These are phyloP conservation scores for Diaporthe sp. DNA, from an alignment of 2,329 filamentous ascomycete genomes.

Conservation along the genomic window DNA sequence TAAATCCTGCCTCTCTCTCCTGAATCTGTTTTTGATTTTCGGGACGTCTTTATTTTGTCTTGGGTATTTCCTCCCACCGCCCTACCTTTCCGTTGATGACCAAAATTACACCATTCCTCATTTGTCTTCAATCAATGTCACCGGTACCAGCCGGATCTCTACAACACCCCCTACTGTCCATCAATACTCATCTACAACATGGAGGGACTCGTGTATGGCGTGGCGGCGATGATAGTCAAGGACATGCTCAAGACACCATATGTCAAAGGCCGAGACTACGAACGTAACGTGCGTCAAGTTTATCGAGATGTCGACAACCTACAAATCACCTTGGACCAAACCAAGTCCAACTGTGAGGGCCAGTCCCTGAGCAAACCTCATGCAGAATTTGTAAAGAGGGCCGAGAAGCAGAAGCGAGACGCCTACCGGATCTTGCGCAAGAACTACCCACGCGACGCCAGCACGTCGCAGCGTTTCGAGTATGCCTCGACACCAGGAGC, in stretches of 20 bases:
- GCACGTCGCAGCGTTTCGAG: neutral
- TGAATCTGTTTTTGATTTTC: neutral
- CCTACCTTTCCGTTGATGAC: neutral
- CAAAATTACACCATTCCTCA: neutral
- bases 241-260: conserved; percentile 32
- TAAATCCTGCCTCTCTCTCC: conserved; percentile 13
- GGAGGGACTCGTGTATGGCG: conserved; percentile 30
- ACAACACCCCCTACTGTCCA: neutral
- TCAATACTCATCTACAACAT: neutral
- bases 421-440: conserved; percentile 10
- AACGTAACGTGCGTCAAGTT: conserved; percentile 34
- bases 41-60: neutral
- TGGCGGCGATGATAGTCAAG: conserved; percentile 36
- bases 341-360: conserved; percentile 29
- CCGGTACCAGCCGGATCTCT: neutral
- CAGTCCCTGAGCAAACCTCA: conserved; percentile 11
- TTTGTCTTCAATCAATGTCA: neutral
- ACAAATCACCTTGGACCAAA: conserved; percentile 31
- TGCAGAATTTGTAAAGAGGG: conserved; percentile 8
- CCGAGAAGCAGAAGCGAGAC: conserved; percentile 11
- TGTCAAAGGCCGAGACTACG: conserved; percentile 33
- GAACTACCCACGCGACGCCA: conserved; percentile 3
- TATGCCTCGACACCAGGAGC: conserved; percentile 27
- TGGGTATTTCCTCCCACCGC: neutral
- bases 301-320: conserved; percentile 37